Conservation (phyloP, 1,284 basidiomycete genomes). For the Waitea zeae region DNA sequence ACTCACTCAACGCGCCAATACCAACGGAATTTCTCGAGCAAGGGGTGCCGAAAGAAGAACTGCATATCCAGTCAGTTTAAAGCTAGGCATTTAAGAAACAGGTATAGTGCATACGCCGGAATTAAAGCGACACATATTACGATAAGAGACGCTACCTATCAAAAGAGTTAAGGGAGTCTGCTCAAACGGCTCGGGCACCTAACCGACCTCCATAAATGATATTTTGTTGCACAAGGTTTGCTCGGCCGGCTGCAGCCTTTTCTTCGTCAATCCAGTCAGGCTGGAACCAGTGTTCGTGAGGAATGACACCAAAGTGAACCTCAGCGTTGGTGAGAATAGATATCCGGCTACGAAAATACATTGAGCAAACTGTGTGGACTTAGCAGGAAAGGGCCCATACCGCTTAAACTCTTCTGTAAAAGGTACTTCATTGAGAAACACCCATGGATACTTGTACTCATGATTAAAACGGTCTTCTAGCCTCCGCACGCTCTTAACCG, state of each 20-base stretch:
- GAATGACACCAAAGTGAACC: slow-evolving; percentile 73
- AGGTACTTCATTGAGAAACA: slow-evolving; percentile 56
- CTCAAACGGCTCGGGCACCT: background rate
- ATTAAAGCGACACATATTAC: slow-evolving; percentile 74
- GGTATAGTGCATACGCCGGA: slow-evolving; percentile 51
- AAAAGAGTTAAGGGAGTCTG: slow-evolving; percentile 1
- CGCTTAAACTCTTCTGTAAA: slow-evolving; percentile 61
- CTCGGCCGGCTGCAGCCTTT: slow-evolving; percentile 53
- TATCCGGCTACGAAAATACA: slow-evolving; percentile 36
- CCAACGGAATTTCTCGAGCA: slow-evolving; percentile 72
- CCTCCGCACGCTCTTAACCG: slow-evolving; percentile 36
- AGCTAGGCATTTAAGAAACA: background rate
- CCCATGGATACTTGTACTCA: slow-evolving; percentile 50
- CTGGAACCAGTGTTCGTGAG: slow-evolving; percentile 71
- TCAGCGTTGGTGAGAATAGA: slow-evolving; percentile 44
- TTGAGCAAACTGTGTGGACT: too few species aligned
- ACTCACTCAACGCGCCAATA: slow-evolving; percentile 76
- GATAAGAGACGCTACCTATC: slow-evolving; percentile 55
- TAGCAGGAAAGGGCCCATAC: too few species aligned
- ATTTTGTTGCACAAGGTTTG: slow-evolving; percentile 60
- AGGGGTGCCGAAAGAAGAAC: slow-evolving; percentile 78
- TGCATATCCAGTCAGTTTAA: slow-evolving; percentile 13
- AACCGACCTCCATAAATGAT: slow-evolving; percentile 75
- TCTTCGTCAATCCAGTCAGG: slow-evolving; percentile 73
- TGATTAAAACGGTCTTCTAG: slow-evolving; percentile 53